Percentiles rank a stretch among this genome's conserved stretches.
phyloP scores from a whole-genome alignment of 495 filamentous ascomycete genomes.

The Aspergillus incahuasiensis region DNA sequence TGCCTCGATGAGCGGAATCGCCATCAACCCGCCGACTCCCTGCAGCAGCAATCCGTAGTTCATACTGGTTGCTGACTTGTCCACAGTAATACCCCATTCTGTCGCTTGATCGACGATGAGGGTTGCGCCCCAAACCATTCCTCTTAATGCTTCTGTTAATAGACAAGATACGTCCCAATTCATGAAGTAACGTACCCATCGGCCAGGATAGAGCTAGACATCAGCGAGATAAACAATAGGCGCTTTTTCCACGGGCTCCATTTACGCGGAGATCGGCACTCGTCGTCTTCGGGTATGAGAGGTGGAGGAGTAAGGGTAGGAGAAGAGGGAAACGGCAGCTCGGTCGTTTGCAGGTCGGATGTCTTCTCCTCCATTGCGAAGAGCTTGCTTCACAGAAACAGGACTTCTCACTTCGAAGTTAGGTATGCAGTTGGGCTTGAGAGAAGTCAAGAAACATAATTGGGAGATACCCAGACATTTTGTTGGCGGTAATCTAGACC shows the following conservation, averaged over 20 bases:
- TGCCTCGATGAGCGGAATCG: constrained; percentile 44
- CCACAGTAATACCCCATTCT: constrained; percentile 42
- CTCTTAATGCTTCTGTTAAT: constrained; percentile 26
- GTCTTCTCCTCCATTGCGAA: not conserved
- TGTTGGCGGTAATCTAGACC: too few relatives aligned
- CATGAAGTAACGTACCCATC: constrained; percentile 33
- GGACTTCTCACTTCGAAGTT: too few relatives aligned
- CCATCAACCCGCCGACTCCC: constrained; percentile 50
- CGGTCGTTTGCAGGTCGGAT: not conserved
- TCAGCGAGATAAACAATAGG: constrained; percentile 31
- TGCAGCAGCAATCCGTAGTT: constrained; percentile 49
- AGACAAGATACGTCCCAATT: not conserved
- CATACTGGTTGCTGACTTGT: constrained; percentile 41
- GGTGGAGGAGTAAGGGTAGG: too few relatives aligned
- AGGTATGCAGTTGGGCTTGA: too few relatives aligned
- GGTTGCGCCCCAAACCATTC: constrained; percentile 48
- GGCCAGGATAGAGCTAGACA: constrained; percentile 34
- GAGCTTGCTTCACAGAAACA: too few relatives aligned
- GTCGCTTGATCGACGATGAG: constrained; percentile 45
- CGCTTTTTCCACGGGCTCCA: constrained; percentile 30
- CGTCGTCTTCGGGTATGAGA: constrained; percentile 1
- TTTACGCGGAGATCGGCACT: constrained; percentile 23
- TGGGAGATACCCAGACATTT: too few relatives aligned
- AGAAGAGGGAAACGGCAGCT: too few relatives aligned
- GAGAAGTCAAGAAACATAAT: too few relatives aligned